A percentile compares a stretch with the other conserved stretches of the same genome.
These are phyloP conservation scores for Hemisphaericaspora nanyangensis DNA, from an alignment of 805 yeast genomes.

Conservation along the genomic window DNA sequence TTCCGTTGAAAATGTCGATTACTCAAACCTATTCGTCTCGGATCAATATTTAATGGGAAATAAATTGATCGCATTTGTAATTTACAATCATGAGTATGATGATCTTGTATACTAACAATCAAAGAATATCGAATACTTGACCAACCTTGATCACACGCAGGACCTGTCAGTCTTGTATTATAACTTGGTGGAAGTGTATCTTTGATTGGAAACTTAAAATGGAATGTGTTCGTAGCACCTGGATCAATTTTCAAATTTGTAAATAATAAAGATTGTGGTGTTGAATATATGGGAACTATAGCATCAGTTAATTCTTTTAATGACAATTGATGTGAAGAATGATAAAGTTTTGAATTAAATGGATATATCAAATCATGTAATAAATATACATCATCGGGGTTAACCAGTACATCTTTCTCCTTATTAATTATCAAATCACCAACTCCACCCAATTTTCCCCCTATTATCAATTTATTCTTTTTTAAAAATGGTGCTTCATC, in stretches of 20 bases:
- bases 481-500: constrained; percentile 19
- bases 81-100: constrained; percentile 12
- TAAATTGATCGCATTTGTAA: constrained; percentile 19
- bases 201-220: constrained; percentile 20
- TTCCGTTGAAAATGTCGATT: constrained; percentile 27
- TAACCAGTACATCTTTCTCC: constrained; percentile 7
- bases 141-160: constrained; percentile 36
- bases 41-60: constrained; percentile 30
- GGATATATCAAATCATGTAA: constrained; percentile 33
- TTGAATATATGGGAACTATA: constrained; percentile 37
- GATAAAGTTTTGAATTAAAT: constrained; percentile 21
- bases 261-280: constrained; percentile 37
- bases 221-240: constrained; percentile 15
- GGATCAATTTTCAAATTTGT: constrained; percentile 23
- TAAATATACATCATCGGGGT: constrained; percentile 15
- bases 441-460: constrained; percentile 36
- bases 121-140: constrained; percentile 34
- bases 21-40: constrained; percentile 21
- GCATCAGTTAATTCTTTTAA: constrained; percentile 26
- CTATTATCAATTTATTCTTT: constrained; percentile 19
- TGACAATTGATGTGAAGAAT: constrained; percentile 10
- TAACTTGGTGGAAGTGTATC: constrained; percentile 35
- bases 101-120: constrained; percentile 29
- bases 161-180: constrained; percentile 38
- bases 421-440: constrained; percentile 25